Evolutionary conservation across 78 protist genomes (phyloP).

Genomic region (Emiliania huxleyi): DNA sequence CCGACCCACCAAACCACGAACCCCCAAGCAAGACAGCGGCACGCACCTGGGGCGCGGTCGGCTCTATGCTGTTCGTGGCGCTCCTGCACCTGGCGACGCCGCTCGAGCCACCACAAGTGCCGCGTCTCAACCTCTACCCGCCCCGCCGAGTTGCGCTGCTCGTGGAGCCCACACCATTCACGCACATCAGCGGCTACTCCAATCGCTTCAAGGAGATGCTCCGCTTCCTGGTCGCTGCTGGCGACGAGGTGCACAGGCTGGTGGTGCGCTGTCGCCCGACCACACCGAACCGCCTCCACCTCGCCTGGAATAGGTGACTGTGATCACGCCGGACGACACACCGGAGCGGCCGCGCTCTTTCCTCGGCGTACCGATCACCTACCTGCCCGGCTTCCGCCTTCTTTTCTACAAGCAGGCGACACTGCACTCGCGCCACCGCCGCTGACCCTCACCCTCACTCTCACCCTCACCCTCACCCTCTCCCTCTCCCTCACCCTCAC

Average conservation of each 20-base stretch:
- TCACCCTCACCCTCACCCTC: too few species aligned
- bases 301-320: too few species aligned
- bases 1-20: too few species aligned
- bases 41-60: too few species aligned
- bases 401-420: conserved; percentile 14
- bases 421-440: too few species aligned
- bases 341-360: neutral
- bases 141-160: conserved; percentile 25
- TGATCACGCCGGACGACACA: conserved; percentile 39
- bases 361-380: conserved; percentile 21
- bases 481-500: too few species aligned
- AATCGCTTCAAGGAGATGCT: conserved; percentile 58
- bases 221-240: neutral
- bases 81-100: too few species aligned
- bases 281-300: too few species aligned
- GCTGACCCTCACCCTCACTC: too few species aligned
- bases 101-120: neutral
- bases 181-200: conserved; percentile 55
- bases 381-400: conserved; percentile 34
- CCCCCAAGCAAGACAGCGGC: too few species aligned
- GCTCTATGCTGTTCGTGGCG: too few species aligned
- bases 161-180: conserved; percentile 58
- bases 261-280: too few species aligned
- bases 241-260: neutral
- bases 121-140: neutral